Evolutionary conservation across 2,329 filamentous ascomycete species (phyloP).

Genomic region (Alternaria rosae): DNA sequence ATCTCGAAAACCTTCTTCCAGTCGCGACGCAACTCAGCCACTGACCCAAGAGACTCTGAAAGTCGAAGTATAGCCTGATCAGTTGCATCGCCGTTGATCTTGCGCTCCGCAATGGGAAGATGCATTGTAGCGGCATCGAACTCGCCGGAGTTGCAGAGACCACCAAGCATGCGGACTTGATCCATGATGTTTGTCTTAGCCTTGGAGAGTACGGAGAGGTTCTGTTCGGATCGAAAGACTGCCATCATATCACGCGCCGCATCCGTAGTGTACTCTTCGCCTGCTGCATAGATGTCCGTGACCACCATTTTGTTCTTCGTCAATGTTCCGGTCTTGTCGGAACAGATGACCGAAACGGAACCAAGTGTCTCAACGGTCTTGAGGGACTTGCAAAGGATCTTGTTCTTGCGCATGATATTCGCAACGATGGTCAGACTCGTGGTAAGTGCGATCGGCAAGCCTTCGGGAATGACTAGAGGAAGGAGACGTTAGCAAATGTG

Average conservation of each 20-base stretch:
- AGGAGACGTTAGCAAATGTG: neutral
- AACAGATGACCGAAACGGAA: slow-evolving; percentile 75
- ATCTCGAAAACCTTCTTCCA: slow-evolving; percentile 69
- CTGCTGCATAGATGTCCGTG: slow-evolving; percentile 70
- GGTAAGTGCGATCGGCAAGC: slow-evolving; percentile 46
- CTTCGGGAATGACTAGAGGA: slow-evolving; percentile 68
- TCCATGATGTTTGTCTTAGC: slow-evolving; percentile 44
- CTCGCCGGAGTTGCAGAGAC: slow-evolving; percentile 77
- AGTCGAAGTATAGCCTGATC: slow-evolving; percentile 78
- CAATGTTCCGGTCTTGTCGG: slow-evolving; percentile 78
- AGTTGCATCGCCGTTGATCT: slow-evolving; percentile 77
- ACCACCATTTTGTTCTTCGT: slow-evolving; percentile 77
- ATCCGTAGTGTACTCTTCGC: slow-evolving; percentile 60
- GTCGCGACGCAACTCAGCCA: slow-evolving; percentile 65
- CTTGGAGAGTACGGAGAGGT: slow-evolving; percentile 31
- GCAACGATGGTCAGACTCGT: slow-evolving; percentile 77
- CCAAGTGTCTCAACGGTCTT: slow-evolving; percentile 81
- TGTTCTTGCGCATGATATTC: slow-evolving; percentile 78
- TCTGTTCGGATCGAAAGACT: slow-evolving; percentile 48
- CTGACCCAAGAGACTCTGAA: slow-evolving; percentile 68
- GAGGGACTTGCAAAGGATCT: slow-evolving; percentile 79
- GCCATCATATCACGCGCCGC: slow-evolving; percentile 53
- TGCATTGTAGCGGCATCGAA: slow-evolving; percentile 72
- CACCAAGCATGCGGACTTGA: slow-evolving; percentile 68
- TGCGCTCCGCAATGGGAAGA: slow-evolving; percentile 66